Base-by-base conservation (phyloP, 179 eudicot genomes). In the Spinacia oleracea region DNA sequence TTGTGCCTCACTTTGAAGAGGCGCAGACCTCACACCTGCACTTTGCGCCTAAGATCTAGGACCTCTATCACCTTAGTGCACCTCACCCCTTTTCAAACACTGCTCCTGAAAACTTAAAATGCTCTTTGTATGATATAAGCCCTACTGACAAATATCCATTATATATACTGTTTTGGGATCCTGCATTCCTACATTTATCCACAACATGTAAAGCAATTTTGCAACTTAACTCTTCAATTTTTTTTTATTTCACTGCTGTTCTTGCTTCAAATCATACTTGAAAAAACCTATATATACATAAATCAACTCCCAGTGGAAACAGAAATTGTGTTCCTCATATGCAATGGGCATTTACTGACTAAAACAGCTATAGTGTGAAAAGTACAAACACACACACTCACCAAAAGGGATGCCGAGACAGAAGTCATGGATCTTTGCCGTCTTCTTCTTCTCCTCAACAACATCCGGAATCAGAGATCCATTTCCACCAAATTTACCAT, bases 371-470 rank as follows among this genome's bases (percentile, higher is more conserved):
- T 23, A 69, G 5, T 71, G 45, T 2, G 20, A 15, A 12, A 42
- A 3, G 9, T 73, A 21, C 40, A 66, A 31, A 56, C 6, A 31
- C 31, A 65, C 6, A 21, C 21, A 65, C 94, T 86, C 79, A 92
- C 97, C 95, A 81, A 87, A 92, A 45, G 93, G 97, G 81, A 92
- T 92, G 48, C 97, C 95, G 21, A 92, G 79, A 82, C 97, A 92
- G 70, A 92, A 92, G 75, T 92, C 95, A 68, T 92, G 97, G 68
- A 92, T 92, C 83, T 83, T 92, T 2, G 97, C 95, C n/a, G 89
- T 86, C 77, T 70, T 81, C 79, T 70, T 81, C 79, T 85, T 86
- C 76, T 84, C 74, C 78, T 85, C 90, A 63, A 50, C 72, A 62
- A 80, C 76, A 73, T 20, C 73, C 38, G 82, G 79, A 72, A 79